These are phyloP conservation scores for Tulasnella sp. DNA, from an alignment of 768 basidiomycete species.

Conservation along the genomic window DNA sequence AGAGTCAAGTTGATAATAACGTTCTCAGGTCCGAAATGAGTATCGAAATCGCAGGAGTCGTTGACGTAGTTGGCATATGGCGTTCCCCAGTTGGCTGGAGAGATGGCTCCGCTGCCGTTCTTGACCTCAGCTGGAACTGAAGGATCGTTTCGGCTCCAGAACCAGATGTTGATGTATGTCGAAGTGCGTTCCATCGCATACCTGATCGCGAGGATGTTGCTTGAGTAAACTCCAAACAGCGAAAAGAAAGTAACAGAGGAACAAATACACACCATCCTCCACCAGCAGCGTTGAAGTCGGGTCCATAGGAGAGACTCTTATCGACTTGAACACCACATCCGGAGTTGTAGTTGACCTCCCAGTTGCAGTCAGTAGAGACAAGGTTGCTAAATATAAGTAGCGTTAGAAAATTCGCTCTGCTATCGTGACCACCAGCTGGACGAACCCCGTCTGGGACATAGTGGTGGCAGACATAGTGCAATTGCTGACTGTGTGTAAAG, in stretches of 20 bases:
- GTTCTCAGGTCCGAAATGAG: conserved; percentile 38
- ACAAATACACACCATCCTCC: conserved; percentile 45
- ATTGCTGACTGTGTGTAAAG: conserved; percentile 35
- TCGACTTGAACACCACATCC: conserved; percentile 43
- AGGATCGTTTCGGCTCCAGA: conserved; percentile 31
- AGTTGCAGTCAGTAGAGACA: conserved; percentile 33
- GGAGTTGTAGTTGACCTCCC: conserved; percentile 40
- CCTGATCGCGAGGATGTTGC: neutral
- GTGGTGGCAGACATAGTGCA: conserved; percentile 35
- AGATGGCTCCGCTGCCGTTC: conserved; percentile 25
- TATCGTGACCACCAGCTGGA: neutral
- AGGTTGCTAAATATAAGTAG: conserved; percentile 18
- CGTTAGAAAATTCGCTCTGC: neutral
- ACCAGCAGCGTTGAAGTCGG: conserved; percentile 38
- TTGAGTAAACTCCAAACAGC: neutral
- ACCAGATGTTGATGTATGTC: conserved; percentile 34
- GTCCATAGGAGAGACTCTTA: conserved; percentile 7
- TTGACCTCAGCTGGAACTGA: conserved; percentile 37
- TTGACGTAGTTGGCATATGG: conserved; percentile 38
- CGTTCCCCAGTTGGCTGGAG: conserved; percentile 23
- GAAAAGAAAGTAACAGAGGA: neutral
- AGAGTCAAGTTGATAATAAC: conserved; percentile 39
- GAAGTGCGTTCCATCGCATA: conserved; percentile 38
- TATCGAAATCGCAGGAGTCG: conserved; percentile 45
- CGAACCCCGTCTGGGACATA: conserved; percentile 36